Evolutionary conservation across 2,329 filamentous ascomycete genomes (phyloP).

Genomic region (Verticillium nonalfalfae): DNA sequence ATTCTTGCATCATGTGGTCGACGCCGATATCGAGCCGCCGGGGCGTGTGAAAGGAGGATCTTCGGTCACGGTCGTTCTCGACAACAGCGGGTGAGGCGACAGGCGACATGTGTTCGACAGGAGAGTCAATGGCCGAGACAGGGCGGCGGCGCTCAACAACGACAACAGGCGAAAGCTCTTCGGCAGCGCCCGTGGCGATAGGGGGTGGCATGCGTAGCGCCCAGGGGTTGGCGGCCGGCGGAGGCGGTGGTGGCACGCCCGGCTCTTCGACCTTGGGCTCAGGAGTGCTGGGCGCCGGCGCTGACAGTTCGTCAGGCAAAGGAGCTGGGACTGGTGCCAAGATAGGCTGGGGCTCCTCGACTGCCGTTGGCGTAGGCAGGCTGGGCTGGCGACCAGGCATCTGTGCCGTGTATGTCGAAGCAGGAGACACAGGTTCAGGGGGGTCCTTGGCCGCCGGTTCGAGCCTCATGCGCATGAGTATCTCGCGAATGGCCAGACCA

Average conservation of each 20-base stretch:
- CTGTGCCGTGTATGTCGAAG: not conserved
- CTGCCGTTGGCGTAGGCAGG: not conserved
- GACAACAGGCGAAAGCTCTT: not conserved
- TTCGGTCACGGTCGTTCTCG: not conserved
- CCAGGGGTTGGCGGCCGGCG: constrained; percentile 8
- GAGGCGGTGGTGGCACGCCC: constrained; percentile 6
- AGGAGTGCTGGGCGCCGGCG: not conserved
- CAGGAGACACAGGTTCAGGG: not conserved
- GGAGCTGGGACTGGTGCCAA: not conserved
- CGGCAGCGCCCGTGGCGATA: constrained; percentile 1
- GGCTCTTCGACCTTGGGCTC: not conserved
- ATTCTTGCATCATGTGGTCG: constrained; percentile 4
- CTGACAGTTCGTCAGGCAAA: not conserved
- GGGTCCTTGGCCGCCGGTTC: constrained; percentile 17
- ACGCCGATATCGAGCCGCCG: constrained; percentile 2
- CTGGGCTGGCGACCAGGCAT: not conserved
- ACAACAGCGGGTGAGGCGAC: not conserved
- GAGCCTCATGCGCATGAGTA: constrained; percentile 48
- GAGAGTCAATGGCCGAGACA: constrained; percentile 7
- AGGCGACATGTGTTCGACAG: constrained; percentile 2
- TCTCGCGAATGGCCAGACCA: constrained; percentile 41
- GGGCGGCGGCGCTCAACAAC: constrained; percentile 5
- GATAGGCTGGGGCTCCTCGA: not conserved
- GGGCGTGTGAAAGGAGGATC: not conserved
- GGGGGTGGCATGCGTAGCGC: constrained; percentile 1